Conservation (phyloP, 2,329 filamentous ascomycete genomes). For the Hymenoscyphus repandus region DNA sequence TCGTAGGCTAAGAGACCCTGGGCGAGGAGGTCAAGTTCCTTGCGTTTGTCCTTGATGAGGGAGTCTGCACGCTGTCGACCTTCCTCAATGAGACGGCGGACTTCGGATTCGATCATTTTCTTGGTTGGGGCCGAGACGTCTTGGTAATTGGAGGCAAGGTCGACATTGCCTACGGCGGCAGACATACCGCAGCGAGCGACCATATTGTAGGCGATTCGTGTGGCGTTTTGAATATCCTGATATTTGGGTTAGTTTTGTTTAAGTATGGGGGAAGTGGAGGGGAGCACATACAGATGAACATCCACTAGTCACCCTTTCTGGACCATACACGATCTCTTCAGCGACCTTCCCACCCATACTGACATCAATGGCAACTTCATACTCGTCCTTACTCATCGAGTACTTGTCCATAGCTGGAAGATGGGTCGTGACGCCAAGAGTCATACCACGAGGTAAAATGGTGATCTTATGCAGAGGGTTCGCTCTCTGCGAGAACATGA, state of each 20-base stretch:
- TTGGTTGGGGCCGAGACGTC: conserved; percentile 81
- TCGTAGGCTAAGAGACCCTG: conserved; percentile 92
- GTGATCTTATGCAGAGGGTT: conserved; percentile 93
- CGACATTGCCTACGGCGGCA: conserved; percentile 78
- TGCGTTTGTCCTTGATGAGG: conserved; percentile 68
- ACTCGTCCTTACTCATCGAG: conserved; percentile 79
- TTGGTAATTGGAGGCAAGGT: conserved; percentile 76
- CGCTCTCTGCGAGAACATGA: conserved; percentile 69
- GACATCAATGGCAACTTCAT: conserved; percentile 73
- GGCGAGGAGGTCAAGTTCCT: conserved; percentile 82
- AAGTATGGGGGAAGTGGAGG: conserved; percentile 1
- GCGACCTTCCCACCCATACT: conserved; percentile 82
- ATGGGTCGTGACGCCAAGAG: conserved; percentile 81
- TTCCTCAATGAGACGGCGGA: conserved; percentile 78
- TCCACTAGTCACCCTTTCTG: conserved; percentile 87
- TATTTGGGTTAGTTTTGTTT: conserved; percentile 30
- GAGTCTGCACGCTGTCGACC: conserved; percentile 67
- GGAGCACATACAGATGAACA: conserved; percentile 62
- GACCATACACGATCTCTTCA: conserved; percentile 85
- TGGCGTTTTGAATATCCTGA: conserved; percentile 76
- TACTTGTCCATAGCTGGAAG: conserved; percentile 92
- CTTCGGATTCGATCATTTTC: conserved; percentile 80
- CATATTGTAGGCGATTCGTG: conserved; percentile 77
- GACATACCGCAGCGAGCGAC: conserved; percentile 90
- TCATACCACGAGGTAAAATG: conserved; percentile 83